phyloP scores from a whole-genome alignment of 495 filamentous ascomycete genomes.

The Neurospora sp. region DNA sequence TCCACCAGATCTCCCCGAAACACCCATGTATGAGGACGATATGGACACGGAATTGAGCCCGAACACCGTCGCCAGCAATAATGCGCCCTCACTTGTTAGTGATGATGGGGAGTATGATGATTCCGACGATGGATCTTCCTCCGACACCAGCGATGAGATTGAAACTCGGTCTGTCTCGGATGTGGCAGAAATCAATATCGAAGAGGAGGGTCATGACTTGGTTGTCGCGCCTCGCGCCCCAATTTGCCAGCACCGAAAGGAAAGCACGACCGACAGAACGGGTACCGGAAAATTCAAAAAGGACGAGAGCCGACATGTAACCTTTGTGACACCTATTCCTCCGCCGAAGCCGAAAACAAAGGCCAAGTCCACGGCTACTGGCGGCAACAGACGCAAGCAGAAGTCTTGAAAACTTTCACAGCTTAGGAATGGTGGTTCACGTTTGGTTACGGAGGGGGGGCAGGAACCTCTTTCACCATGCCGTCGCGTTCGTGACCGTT shows the following conservation, averaged over 20 bases:
- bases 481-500: background rate
- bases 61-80: slow-evolving; percentile 67
- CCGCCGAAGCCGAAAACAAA: slow-evolving; percentile 21
- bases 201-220: slow-evolving; percentile 29
- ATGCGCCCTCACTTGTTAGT: slow-evolving; percentile 75
- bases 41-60: slow-evolving; percentile 63
- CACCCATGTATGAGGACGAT: slow-evolving; percentile 37
- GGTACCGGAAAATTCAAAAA: slow-evolving; percentile 30
- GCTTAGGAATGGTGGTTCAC: background rate
- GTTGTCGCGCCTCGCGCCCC: slow-evolving; percentile 24
- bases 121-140: slow-evolving; percentile 36
- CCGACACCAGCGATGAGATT: slow-evolving; percentile 32
- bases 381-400: slow-evolving; percentile 20
- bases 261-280: slow-evolving; percentile 1
- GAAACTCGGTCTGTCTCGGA: slow-evolving; percentile 35
- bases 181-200: slow-evolving; percentile 39
- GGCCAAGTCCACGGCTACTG: background rate
- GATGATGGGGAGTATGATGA: slow-evolving; percentile 74
- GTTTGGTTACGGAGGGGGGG: background rate
- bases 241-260: slow-evolving; percentile 23
- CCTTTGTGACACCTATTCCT: slow-evolving; percentile 33
- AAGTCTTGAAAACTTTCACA: slow-evolving; percentile 1
- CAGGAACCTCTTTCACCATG: background rate
- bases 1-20: slow-evolving; percentile 24
- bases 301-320: slow-evolving; percentile 35